Evolutionary conservation across 495 filamentous ascomycete species (phyloP).

Genomic region (Xylaria bambusicola): DNA sequence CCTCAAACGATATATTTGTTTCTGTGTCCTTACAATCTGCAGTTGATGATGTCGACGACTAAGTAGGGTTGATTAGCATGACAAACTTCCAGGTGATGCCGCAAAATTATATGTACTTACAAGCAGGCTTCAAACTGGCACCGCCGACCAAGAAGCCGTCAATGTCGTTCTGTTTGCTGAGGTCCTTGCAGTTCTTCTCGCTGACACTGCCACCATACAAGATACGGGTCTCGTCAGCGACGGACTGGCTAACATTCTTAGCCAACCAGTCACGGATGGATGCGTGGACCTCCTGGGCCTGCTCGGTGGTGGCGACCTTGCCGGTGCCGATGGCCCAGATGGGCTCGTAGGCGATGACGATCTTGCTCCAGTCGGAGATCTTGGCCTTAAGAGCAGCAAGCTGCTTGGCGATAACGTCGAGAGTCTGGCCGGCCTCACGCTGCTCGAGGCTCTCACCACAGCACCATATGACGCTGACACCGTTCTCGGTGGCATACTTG

Average conservation of each 20-base stretch:
- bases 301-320: conserved; percentile 90
- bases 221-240: conserved; percentile 78
- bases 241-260: conserved; percentile 67
- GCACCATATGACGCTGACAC: conserved; percentile 89
- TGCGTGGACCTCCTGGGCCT: conserved; percentile 93
- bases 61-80: conserved; percentile 26
- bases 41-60: conserved; percentile 66
- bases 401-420: conserved; percentile 84
- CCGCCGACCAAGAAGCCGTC: conserved; percentile 98
- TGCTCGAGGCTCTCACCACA: conserved; percentile 93
- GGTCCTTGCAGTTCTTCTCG: conserved; percentile 96
- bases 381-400: conserved; percentile 68
- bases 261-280: conserved; percentile 89
- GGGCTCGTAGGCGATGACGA: conserved; percentile 97
- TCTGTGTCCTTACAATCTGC: conserved; percentile 40
- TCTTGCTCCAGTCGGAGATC: conserved; percentile 82
- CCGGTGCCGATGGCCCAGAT: conserved; percentile 99
- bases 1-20: neutral
- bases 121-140: conserved; percentile 97
- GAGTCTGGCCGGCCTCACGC: conserved; percentile 82
- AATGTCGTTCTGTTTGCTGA: conserved; percentile 89
- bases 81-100: neutral
- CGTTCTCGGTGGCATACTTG: conserved; percentile 84
- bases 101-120: conserved; percentile 55
- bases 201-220: conserved; percentile 96